These are phyloP conservation scores for Dendrocalamus latiflorus DNA, from an alignment of 202 grass and related monocot species.

Conservation along the genomic window DNA sequence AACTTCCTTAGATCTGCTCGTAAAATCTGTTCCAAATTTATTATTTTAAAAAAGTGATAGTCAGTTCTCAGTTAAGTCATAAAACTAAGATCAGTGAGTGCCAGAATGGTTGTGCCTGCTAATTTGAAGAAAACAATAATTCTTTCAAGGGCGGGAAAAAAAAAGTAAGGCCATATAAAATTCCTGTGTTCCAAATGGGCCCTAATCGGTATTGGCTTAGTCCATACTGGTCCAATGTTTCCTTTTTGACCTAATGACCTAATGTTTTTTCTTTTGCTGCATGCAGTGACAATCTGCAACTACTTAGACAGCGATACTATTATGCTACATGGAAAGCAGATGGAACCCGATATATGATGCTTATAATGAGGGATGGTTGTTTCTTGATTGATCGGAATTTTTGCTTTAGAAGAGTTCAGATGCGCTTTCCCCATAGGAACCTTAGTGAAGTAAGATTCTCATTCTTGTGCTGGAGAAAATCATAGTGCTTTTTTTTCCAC, in stretches of 20 bases:
- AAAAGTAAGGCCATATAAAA: background rate
- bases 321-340: constrained; percentile 99
- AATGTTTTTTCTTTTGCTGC: background rate
- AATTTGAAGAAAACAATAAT: background rate
- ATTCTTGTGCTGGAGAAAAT: constrained; percentile 24
- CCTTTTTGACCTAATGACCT: background rate
- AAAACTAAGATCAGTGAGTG: background rate
- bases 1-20: background rate
- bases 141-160: background rate
- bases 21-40: background rate
- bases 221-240: background rate
- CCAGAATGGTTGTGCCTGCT: background rate
- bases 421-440: constrained; percentile 82
- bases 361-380: constrained; percentile 79
- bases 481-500: background rate
- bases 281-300: constrained; percentile 86
- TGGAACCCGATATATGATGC: constrained; percentile 99
- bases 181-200: background rate
- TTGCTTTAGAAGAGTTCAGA: constrained; percentile 86
- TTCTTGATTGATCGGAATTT: constrained; percentile 97
- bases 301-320: constrained; percentile 93
- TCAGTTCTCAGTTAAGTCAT: background rate
- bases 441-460: constrained; percentile 42
- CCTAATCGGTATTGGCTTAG: background rate
- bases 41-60: background rate